Percentiles rank a stretch among this genome's conserved stretches.
phyloP scores from a whole-genome alignment of 495 filamentous ascomycete genomes.

The Halenospora varia region DNA sequence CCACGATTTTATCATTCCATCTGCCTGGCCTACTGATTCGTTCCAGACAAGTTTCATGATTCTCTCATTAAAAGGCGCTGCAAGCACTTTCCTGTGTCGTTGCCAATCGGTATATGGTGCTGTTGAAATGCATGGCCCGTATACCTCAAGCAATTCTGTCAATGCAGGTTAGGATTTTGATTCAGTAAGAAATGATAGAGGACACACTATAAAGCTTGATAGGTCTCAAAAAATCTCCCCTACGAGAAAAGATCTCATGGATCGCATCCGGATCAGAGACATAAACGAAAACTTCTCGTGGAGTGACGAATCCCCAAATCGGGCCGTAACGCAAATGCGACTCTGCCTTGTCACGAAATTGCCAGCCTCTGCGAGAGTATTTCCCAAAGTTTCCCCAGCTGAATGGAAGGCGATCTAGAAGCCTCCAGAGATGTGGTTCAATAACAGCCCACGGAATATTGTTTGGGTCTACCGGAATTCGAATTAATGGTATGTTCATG shows the following conservation, averaged over 20 bases:
- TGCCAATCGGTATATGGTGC: not conserved
- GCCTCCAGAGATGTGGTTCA: not conserved
- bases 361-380: not conserved
- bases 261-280: not conserved
- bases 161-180: not conserved
- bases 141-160: not conserved
- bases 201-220: not conserved
- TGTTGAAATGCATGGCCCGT: not conserved
- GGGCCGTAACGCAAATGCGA: not conserved
- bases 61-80: not conserved
- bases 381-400: not conserved
- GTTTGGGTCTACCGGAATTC: not conserved
- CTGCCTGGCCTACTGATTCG: not conserved
- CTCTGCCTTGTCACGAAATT: not conserved
- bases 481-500: not conserved
- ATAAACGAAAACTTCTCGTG: not conserved
- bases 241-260: not conserved
- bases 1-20: not conserved
- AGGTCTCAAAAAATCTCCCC: not conserved
- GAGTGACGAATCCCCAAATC: not conserved
- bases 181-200: not conserved
- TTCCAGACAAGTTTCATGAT: not conserved
- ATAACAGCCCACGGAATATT: not conserved
- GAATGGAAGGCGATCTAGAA: not conserved
- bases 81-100: not conserved